Percentiles rank a stretch among this genome's conserved stretches.
phyloP scores from a whole-genome alignment of 139 green algal species.

The Mesostigma viride region DNA sequence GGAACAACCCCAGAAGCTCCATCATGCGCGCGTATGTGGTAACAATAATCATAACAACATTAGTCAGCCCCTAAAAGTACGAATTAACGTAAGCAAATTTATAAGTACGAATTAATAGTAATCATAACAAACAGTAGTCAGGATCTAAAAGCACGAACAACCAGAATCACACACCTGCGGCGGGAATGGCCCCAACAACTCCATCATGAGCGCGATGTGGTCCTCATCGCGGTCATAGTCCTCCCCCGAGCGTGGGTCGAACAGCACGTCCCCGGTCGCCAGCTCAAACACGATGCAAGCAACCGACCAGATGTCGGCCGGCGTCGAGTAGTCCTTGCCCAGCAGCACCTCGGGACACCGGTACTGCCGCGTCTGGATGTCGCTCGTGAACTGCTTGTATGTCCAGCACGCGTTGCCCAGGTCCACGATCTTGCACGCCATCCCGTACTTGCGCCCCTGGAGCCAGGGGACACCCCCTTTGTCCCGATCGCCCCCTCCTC shows the following conservation, averaged over 20 bases:
- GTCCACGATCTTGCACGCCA: constrained; percentile 84
- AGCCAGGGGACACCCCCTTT: too few species aligned
- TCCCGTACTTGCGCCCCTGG: too few species aligned
- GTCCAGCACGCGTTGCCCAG: constrained; percentile 98
- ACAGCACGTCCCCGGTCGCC: constrained; percentile 92
- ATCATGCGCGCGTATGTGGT: too few species aligned
- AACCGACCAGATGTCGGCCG: constrained; percentile 89
- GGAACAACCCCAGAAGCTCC: too few species aligned
- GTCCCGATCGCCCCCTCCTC: too few species aligned
- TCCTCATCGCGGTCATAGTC: constrained; percentile 85
- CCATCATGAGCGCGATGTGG: constrained; percentile 93
- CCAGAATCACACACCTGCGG: constrained; percentile 32
- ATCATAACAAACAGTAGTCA: too few species aligned
- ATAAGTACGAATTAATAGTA: too few species aligned
- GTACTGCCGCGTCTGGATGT: constrained; percentile 95
- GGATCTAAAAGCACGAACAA: not conserved
- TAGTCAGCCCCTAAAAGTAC: too few species aligned
- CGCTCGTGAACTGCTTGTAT: constrained; percentile 88
- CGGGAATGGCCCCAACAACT: constrained; percentile 80
- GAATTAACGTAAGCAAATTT: too few species aligned
- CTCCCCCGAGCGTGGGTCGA: constrained; percentile 68
- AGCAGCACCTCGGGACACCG: constrained; percentile 75
- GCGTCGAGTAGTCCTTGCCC: constrained; percentile 70
- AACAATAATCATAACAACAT: too few species aligned
- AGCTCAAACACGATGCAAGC: constrained; percentile 97